Conservation (phyloP, 305 asterid genomes). For the Andrographis paniculata region DNA sequence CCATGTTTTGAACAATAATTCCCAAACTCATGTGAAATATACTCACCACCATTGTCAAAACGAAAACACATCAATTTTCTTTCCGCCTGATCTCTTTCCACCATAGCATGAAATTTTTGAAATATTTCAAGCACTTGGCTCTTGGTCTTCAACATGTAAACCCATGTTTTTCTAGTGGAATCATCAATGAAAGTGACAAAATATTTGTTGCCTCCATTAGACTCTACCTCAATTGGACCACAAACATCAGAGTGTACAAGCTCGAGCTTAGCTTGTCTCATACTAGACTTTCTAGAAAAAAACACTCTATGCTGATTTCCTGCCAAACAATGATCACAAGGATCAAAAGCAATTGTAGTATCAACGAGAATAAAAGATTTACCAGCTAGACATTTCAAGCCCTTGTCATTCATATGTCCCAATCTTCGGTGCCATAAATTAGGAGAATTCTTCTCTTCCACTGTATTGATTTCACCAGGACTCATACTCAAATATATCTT, state of each 20-base stretch:
- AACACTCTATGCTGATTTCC: not conserved
- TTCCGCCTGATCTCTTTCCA: not conserved
- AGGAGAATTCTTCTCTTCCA: conserved; percentile 4
- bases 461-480: not conserved
- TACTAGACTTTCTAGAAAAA: not conserved
- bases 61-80: not conserved
- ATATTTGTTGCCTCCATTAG: conserved; percentile 1
- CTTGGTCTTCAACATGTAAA: conserved; percentile 4
- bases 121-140: not conserved
- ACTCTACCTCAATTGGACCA: not conserved
- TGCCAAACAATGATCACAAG: not conserved
- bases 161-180: not conserved
- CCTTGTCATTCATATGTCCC: conserved; percentile 1
- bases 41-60: conserved; percentile 6
- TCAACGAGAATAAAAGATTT: not conserved
- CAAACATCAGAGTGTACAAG: not conserved
- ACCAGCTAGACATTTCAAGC: not conserved
- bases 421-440: not conserved
- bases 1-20: not conserved
- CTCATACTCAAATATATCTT: not conserved
- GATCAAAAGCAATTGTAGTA: not conserved
- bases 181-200: conserved; percentile 6
- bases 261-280: not conserved
- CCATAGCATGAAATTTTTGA: conserved; percentile 1
- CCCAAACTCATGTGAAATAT: not conserved